Evolutionary conservation across 106 monocot species (phyloP).

Genomic region (Hemerocallis citrina): DNA sequence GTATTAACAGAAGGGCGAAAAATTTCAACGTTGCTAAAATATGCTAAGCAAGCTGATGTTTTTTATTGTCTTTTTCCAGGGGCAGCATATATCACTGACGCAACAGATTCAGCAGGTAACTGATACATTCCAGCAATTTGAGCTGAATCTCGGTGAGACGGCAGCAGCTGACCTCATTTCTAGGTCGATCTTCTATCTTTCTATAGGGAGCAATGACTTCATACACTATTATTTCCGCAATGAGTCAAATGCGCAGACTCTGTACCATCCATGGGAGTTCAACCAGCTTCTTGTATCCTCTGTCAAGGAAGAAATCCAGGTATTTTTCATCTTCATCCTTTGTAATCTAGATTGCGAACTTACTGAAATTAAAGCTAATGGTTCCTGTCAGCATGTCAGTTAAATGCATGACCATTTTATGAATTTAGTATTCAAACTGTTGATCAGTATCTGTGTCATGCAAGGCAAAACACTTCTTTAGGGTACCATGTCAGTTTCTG

Average conservation of each 20-base stretch:
- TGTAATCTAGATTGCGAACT: too few species aligned
- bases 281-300: conserved; percentile 38
- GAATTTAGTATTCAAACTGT: too few species aligned
- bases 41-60: too few species aligned
- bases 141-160: conserved; percentile 37
- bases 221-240: conserved; percentile 77
- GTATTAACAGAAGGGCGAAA: not conserved
- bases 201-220: conserved; percentile 91
- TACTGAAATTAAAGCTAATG: too few species aligned
- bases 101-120: conserved; percentile 64
- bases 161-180: conserved; percentile 44
- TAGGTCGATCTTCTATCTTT: conserved; percentile 66
- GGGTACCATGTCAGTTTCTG: too few species aligned
- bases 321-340: too few species aligned
- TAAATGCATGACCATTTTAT: too few species aligned
- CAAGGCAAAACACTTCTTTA: too few species aligned
- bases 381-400: too few species aligned
- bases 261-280: conserved; percentile 72
- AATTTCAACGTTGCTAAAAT: not conserved
- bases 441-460: too few species aligned
- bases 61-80: conserved; percentile 22
- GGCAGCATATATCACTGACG: conserved; percentile 57
- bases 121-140: conserved; percentile 53
- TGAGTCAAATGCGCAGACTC: conserved; percentile 34
- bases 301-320: conserved; percentile 51